These are phyloP conservation scores for Metschnikowia kofuensis DNA, from an alignment of 805 yeast species.

Conservation along the genomic window DNA sequence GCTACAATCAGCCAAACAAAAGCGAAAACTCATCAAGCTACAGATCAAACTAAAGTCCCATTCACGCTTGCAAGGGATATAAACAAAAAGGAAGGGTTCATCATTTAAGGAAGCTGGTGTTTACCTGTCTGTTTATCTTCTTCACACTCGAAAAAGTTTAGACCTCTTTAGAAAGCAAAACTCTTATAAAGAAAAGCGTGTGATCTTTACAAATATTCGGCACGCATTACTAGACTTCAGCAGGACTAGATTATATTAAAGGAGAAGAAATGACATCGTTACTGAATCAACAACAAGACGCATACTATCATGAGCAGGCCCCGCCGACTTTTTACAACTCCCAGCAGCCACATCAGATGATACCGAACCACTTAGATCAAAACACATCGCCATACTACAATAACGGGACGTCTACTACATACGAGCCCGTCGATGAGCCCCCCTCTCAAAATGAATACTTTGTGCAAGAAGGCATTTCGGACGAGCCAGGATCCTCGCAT, in stretches of 20 bases:
- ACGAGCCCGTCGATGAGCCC: constrained; percentile 15
- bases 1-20: background rate
- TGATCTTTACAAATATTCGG: background rate
- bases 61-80: too few species aligned
- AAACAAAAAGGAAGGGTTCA: too few species aligned
- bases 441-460: constrained; percentile 14
- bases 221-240: background rate
- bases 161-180: too few species aligned
- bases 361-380: constrained; percentile 15
- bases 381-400: constrained; percentile 25
- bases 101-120: too few species aligned
- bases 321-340: constrained; percentile 18
- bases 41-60: too few species aligned
- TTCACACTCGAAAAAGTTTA: too few species aligned
- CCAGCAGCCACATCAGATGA: constrained; percentile 16
- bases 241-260: background rate
- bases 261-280: constrained; percentile 18
- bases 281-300: constrained; percentile 16
- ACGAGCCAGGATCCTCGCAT: constrained; percentile 7
- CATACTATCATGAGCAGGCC: constrained; percentile 26
- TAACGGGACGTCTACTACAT: constrained; percentile 9
- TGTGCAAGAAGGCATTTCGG: constrained; percentile 10
- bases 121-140: too few species aligned
- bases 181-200: too few species aligned
- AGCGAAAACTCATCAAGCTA: background rate